Evolutionary conservation across 202 grass and related monocot species (phyloP), one percentile per base, ranked within the genome.

Genomic region (Bolboschoenoplectus hybrid): DNA sequence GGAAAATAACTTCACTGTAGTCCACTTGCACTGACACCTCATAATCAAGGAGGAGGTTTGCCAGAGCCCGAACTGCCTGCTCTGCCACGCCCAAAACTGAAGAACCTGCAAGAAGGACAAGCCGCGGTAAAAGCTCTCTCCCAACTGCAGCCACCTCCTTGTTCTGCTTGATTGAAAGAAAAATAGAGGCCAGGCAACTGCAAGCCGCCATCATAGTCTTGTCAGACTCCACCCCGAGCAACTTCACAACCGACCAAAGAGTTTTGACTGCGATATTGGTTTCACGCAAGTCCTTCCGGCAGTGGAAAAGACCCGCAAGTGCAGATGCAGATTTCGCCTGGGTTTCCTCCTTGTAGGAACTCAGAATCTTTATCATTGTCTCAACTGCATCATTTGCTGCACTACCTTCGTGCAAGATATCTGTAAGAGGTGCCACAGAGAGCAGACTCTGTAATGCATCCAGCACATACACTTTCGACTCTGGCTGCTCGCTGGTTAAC

Each of bases 401-500:
- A 89, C 97, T 99, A 87, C 97, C 97, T 92, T 97, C 97, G 85
- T 91, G 92, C 77, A 99, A 89, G 81, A 99, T 97, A 91, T 99
- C 97, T 88, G 84, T 97, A 63, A 99, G 81, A 71, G 89, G 91
- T 84, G 97, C 97, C 73, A 99, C 97, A 89, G 92, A 97, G 87
- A 99, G 97, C 90, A 99, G 90, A 87, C 97, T 99, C 87, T 90
- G 88, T 82, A 99, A 92, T 79, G 97, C 97, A 85, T 99, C 97
- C 67, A 99, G 86, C 76, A 99, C 94, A 85, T 99, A 99, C 80
- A 94, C 66, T 91, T 99, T 99, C 50, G 93, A 97, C 80, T 99
- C 97, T 53, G 97, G 97, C 66, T 97, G 97, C 71, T 99, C 97
- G 85, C 97, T 99, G 85, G 97, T 99, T 89, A 99, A 88, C 43